phyloP scores from a whole-genome alignment of 2,329 filamentous ascomycete species.

The Venturia effusa region DNA sequence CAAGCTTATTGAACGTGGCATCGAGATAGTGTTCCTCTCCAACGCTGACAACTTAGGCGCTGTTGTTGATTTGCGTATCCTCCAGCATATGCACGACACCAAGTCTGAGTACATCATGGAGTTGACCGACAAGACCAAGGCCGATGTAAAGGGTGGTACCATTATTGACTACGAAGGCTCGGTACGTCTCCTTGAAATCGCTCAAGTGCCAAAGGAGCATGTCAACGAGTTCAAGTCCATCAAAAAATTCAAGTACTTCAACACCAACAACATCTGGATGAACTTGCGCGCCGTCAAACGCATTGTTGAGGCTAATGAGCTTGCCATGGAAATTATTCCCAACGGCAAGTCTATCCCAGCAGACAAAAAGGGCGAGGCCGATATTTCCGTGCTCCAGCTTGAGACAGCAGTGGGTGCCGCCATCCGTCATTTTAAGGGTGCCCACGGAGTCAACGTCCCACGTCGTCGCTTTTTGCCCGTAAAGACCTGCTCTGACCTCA shows the following conservation, averaged over 20 bases:
- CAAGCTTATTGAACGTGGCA: conserved; percentile 86
- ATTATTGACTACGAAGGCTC: conserved; percentile 99
- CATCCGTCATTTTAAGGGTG: conserved; percentile 97
- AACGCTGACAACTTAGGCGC: conserved; percentile 98
- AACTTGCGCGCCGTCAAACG: conserved; percentile 96
- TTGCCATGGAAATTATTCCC: conserved; percentile 99
- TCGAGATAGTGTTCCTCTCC: conserved; percentile 97
- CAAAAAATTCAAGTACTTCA: conserved; percentile 99
- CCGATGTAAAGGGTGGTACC: conserved; percentile 99
- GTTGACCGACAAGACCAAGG: conserved; percentile 99
- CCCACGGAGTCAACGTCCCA: conserved; percentile 97
- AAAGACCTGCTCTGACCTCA: conserved; percentile 98
- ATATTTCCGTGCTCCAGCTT: conserved; percentile 93
- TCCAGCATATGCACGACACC: conserved; percentile 99
- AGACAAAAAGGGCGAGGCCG: conserved; percentile 99
- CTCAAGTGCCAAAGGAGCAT: conserved; percentile 98
- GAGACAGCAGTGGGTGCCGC: conserved; percentile 97
- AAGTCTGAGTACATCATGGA: conserved; percentile 99
- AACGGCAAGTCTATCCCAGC: conserved; percentile 98
- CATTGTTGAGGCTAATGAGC: conserved; percentile 94
- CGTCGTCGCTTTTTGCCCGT: conserved; percentile 96
- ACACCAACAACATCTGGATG: conserved; percentile 99
- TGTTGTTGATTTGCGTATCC: conserved; percentile 92
- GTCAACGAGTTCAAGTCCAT: conserved; percentile 99
- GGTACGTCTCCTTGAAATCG: conserved; percentile 93